Percentiles rank a stretch among this genome's conserved stretches.
Evolutionary conservation across 2,329 filamentous ascomycete species (phyloP).

Genomic region (Fusarium sterilihyphosum): DNA sequence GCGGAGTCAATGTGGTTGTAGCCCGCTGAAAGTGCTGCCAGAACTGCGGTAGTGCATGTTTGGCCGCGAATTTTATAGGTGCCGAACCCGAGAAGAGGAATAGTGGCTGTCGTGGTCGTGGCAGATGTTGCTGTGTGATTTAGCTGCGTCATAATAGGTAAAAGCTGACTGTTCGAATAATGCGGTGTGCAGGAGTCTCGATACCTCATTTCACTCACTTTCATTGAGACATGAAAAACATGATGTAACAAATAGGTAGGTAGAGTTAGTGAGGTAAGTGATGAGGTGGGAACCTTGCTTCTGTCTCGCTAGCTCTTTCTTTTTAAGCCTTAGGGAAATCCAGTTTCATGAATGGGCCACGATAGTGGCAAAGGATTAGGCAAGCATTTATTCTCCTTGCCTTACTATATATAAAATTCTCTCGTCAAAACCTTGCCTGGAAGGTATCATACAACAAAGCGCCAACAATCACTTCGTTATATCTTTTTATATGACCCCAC

Average conservation of each 20-base stretch:
- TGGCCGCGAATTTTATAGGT: slow-evolving; percentile 70
- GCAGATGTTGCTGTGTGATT: background rate
- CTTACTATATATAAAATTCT: background rate
- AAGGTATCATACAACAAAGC: background rate
- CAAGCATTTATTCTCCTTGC: background rate
- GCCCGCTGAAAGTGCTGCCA: slow-evolving; percentile 65
- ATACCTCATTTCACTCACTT: background rate
- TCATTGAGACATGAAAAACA: background rate
- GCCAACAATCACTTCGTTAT: background rate
- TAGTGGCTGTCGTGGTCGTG: slow-evolving; percentile 44
- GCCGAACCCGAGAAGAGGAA: slow-evolving; percentile 77
- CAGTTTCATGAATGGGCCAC: background rate
- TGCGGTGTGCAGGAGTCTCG: background rate
- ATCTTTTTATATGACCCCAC: background rate
- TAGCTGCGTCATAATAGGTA: background rate
- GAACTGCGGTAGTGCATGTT: slow-evolving; percentile 66
- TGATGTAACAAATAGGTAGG: too few species aligned
- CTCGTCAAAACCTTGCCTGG: background rate
- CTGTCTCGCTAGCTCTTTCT: background rate
- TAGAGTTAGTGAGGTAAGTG: background rate
- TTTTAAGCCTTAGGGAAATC: background rate
- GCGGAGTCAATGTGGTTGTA: slow-evolving; percentile 76
- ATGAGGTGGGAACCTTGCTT: background rate
- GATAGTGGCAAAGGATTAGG: background rate
- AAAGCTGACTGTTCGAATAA: background rate